Evolutionary conservation across 129 eudicot genomes (phyloP).

Genomic region (Silybum marianum): DNA sequence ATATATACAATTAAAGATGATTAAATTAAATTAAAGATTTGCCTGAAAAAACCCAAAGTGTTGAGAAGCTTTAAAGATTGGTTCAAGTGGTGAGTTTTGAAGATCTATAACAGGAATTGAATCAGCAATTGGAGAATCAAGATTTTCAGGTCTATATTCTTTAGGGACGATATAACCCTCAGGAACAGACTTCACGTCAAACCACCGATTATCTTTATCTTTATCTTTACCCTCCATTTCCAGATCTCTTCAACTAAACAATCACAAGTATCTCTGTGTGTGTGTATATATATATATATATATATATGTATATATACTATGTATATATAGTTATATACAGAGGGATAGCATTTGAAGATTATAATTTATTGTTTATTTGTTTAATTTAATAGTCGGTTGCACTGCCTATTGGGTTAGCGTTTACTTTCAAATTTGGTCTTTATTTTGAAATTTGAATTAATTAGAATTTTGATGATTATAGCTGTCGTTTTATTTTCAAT

Average conservation of each 20-base stretch:
- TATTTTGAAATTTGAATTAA: no score
- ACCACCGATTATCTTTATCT: constrained; percentile 36
- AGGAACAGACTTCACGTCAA: constrained; percentile 48
- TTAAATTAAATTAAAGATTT: background rate
- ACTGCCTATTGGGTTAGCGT: no score
- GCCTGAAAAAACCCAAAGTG: constrained; percentile 73
- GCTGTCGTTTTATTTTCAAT: no score
- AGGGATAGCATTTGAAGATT: no score
- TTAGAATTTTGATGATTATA: no score
- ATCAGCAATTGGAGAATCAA: constrained; percentile 38
- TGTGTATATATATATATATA: no score
- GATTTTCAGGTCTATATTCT: constrained; percentile 58
- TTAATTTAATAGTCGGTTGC: no score
- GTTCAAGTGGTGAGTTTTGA: constrained; percentile 31
- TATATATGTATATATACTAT: no score
- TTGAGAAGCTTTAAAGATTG: constrained; percentile 54
- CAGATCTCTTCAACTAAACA: background rate
- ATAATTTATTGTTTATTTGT: no score
- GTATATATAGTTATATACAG: no score
- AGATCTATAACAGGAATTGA: constrained; percentile 68
- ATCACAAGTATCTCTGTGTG: background rate
- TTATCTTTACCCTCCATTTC: background rate
- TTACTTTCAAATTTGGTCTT: no score
- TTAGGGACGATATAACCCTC: constrained; percentile 43
- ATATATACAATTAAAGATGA: background rate